These are phyloP conservation scores for Aspergillus tanneri DNA, from an alignment of 2,329 filamentous ascomycete genomes.

Conservation along the genomic window DNA sequence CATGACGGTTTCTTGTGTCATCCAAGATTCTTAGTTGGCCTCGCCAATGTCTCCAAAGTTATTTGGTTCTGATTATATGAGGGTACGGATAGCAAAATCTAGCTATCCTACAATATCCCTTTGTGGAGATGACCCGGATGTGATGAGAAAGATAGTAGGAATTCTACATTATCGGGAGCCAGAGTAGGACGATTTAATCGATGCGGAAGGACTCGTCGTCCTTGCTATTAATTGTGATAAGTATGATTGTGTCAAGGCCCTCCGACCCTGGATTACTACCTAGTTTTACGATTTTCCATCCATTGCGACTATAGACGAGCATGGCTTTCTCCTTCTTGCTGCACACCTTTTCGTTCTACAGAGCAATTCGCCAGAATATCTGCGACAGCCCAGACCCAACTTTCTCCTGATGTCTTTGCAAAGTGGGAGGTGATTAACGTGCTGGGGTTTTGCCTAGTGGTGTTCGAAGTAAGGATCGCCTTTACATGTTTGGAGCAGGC, in stretches of 20 bases:
- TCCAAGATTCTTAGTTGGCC: slow-evolving; percentile 7
- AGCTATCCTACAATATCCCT: slow-evolving; percentile 3
- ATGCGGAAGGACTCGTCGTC: neutral
- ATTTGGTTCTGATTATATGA: slow-evolving; percentile 2
- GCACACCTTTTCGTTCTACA: slow-evolving; percentile 7
- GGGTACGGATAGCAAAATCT: neutral
- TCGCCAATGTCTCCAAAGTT: slow-evolving; percentile 4
- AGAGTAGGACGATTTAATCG: neutral
- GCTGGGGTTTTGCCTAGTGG: neutral
- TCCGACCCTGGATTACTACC: slow-evolving; percentile 3
- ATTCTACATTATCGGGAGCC: slow-evolving; percentile 6
- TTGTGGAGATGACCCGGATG: slow-evolving; percentile 1
- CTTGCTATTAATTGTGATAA: slow-evolving; percentile 8
- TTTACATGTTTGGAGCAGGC: neutral
- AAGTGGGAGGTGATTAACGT: neutral
- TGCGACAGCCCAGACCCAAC: neutral
- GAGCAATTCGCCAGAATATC: slow-evolving; percentile 3
- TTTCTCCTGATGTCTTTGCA: neutral
- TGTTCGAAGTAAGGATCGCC: neutral
- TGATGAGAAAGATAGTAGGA: slow-evolving; percentile 1
- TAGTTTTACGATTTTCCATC: neutral
- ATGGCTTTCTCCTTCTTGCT: slow-evolving; percentile 7
- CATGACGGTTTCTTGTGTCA: slow-evolving; percentile 5
- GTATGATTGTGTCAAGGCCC: slow-evolving; percentile 3
- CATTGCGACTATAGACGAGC: neutral